A percentile compares a stretch with the other conserved stretches of the same genome.
Evolutionary conservation across 495 filamentous ascomycete species (phyloP).

Genomic region (Aspergillus baeticus): DNA sequence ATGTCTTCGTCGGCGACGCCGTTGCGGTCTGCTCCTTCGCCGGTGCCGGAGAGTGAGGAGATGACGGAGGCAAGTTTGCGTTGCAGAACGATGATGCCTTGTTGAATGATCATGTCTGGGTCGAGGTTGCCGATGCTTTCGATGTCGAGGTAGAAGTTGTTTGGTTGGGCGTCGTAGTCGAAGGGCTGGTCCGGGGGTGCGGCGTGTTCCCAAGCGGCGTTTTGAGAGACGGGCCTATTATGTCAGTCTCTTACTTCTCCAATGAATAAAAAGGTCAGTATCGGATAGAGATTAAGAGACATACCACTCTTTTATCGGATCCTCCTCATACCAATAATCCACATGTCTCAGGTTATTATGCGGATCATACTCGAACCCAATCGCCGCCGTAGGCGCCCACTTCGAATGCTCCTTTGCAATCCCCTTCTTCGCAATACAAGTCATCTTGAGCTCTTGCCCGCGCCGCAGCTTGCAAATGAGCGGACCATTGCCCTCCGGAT

Average conservation of each 20-base stretch:
- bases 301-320: slow-evolving; percentile 85
- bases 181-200: slow-evolving; percentile 80
- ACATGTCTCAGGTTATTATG: slow-evolving; percentile 88
- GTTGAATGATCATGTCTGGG: slow-evolving; percentile 81
- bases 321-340: slow-evolving; percentile 90
- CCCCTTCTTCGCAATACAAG: slow-evolving; percentile 94
- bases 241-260: neutral
- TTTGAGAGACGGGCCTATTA: slow-evolving; percentile 77
- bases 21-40: slow-evolving; percentile 42
- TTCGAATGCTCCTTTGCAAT: slow-evolving; percentile 99
- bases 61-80: slow-evolving; percentile 87
- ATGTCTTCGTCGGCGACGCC: slow-evolving; percentile 51
- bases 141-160: slow-evolving; percentile 86
- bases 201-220: slow-evolving; percentile 79
- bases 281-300: slow-evolving; percentile 39
- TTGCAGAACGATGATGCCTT: slow-evolving; percentile 87
- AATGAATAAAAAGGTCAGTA: neutral
- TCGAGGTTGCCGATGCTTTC: slow-evolving; percentile 85
- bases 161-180: slow-evolving; percentile 84
- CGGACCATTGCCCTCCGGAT: slow-evolving; percentile 73
- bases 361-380: slow-evolving; percentile 98
- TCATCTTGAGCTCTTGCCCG: slow-evolving; percentile 82
- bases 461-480: slow-evolving; percentile 87
- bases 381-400: slow-evolving; percentile 87
- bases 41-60: slow-evolving; percentile 59